Evolutionary conservation across 371 early-diverging fungal species (phyloP), one percentile per base, ranked within the genome.

Genomic region (Mortierella sp.): DNA sequence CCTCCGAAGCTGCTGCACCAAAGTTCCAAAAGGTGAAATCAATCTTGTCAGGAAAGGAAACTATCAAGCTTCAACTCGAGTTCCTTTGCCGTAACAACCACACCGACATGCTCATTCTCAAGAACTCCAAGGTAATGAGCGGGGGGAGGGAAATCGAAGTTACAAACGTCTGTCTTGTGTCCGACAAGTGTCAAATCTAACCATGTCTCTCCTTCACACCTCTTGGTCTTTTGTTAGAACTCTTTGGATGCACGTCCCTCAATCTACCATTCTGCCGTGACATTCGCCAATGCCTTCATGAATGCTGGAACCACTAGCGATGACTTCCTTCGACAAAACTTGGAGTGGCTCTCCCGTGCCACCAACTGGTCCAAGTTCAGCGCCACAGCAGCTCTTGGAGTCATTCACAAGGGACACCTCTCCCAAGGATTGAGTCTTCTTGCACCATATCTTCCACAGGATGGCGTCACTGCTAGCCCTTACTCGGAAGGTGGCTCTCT

Each of bases 291-390:
- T 65, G 97, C 99, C 0, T 93, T 98, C 64, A 96, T 98, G 97
- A 94, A 96, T 76, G 92, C 96, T 21, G 99, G 99, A 57, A 99
- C 99, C 8, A 98, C 99, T 3, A 95, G 95, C 68, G 99, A 99
- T 78, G 94, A 96, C 57, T 98, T 99, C 69, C 87, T 99, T 76
- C 89, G 99, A 55, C 94, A 95, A 63, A 99, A 98, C 80, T 82
- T 98, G 53, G 99, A 99, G 71, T 97, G 99, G 97, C 88, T 99
- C 51, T 90, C 94, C 19, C 90, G 98, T 62, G 96, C 98, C 25
- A 96, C 93, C 55, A 98, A 98, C 85, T 99, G 99, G 99, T 92
- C 96, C 44, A 99, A 98, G 83, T 99, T 99, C 82, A 93, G 95
- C 58, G 99, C 99, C 6, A 96, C 98, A 7, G 98, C 99, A 5